phyloP scores from a whole-genome alignment of 768 basidiomycete species.

The Boletus reticulatus region DNA sequence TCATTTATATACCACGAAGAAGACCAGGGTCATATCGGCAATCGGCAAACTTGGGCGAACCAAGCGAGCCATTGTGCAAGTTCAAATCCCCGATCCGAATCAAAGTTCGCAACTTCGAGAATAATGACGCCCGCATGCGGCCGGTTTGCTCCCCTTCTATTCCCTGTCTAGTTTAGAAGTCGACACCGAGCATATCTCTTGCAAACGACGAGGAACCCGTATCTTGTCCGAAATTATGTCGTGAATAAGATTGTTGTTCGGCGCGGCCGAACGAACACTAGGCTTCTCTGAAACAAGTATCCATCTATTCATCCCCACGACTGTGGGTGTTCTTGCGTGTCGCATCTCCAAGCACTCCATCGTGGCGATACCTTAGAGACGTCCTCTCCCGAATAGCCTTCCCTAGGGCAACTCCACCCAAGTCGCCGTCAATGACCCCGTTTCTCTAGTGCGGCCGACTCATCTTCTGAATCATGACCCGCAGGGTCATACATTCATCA shows the following conservation, averaged over 20 bases:
- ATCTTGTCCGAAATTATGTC: not conserved
- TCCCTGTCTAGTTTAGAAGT: no score
- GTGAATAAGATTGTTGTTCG: not conserved
- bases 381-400: no score
- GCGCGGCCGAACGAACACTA: not conserved
- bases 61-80: no score
- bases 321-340: not conserved
- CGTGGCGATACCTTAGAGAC: not conserved
- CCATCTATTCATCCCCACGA: not conserved
- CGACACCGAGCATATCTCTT: not conserved
- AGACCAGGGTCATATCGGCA: conserved; percentile 17
- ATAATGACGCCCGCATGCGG: not conserved
- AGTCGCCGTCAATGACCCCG: no score
- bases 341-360: not conserved
- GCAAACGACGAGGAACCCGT: not conserved
- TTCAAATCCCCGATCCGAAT: conserved; percentile 2
- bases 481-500: no score
- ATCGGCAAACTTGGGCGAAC: not conserved
- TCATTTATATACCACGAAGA: conserved; percentile 9
- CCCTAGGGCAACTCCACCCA: no score
- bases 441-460: no score
- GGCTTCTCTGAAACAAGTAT: no score
- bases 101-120: not conserved
- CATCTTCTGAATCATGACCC: no score
- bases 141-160: no score